Evolutionary conservation across 345 rosid genomes (phyloP).

Genomic region (Lepidium sativum): DNA sequence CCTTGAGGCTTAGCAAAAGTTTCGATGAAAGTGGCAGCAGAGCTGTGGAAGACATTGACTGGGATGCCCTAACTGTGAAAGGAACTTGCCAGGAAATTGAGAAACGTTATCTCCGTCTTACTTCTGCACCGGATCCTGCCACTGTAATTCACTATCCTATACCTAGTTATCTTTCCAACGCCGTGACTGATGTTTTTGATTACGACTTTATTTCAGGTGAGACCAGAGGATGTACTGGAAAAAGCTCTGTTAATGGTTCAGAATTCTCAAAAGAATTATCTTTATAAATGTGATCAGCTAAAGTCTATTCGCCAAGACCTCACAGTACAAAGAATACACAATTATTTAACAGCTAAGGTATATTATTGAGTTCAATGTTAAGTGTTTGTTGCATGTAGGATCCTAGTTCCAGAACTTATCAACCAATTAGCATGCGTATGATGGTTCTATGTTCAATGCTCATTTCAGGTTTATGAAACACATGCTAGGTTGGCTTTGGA

Average conservation of each 20-base stretch:
- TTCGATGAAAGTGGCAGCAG: slow-evolving; percentile 71
- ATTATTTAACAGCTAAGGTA: slow-evolving; percentile 85
- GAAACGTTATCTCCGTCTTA: slow-evolving; percentile 95
- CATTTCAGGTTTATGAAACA: slow-evolving; percentile 88
- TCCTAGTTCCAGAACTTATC: background rate
- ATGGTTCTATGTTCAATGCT: slow-evolving; percentile 11
- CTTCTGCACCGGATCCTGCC: slow-evolving; percentile 98
- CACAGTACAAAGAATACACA: slow-evolving; percentile 86
- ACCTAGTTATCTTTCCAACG: background rate
- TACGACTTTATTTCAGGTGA: slow-evolving; percentile 48
- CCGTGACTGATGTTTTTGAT: slow-evolving; percentile 7
- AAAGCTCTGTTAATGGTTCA: slow-evolving; percentile 81
- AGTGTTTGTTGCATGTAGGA: slow-evolving; percentile 5
- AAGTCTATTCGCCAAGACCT: slow-evolving; percentile 98
- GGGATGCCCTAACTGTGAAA: slow-evolving; percentile 94
- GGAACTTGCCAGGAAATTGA: slow-evolving; percentile 96
- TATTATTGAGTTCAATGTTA: background rate
- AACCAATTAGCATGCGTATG: background rate
- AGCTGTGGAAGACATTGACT: slow-evolving; percentile 98
- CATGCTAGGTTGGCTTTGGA: slow-evolving; percentile 97
- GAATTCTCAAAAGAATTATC: slow-evolving; percentile 83
- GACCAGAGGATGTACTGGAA: slow-evolving; percentile 95
- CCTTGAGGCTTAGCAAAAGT: slow-evolving; percentile 57
- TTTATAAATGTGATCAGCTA: slow-evolving; percentile 91
- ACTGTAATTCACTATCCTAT: slow-evolving; percentile 47